Base-by-base conservation (phyloP, 805 yeast species). In the Wickerhamiella cacticola region DNA sequence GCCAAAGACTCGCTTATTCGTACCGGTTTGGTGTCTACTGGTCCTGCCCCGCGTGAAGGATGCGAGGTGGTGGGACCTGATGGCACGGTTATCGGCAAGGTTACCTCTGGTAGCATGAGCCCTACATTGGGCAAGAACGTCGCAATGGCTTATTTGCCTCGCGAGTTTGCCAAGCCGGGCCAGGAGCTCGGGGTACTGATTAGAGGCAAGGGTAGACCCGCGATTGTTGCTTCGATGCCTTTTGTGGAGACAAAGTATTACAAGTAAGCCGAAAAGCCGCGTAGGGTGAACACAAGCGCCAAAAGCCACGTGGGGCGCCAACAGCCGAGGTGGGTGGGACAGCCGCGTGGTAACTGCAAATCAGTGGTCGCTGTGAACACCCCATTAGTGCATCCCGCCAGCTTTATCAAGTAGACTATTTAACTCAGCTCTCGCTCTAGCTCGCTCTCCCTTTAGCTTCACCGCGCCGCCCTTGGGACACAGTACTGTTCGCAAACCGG, bases 1-100 rank as follows among this genome's bases (percentile, higher is more conserved):
- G 79, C 83, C 54, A 84, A 86, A 62, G 63, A 71, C 2, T 60
- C 68, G 25, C 70, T 72, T 48, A 71, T 76, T 45, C 78, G 98
- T 59, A 82, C 86, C 12, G 97, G 96, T 2, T 62, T 73, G 36
- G 63, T 66, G 10, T 76, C 80, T 6, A 73, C 72, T 54, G 96
- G 97, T 1, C 96, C 97, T 9, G 86, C 98, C 1, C 96, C 97
- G 26, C 78, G 98, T 65, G 81, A 80, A 22, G 86, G 83, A 8
- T 70, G 76, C 55, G 76, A 76, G 56, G 74, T 89, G 12, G 80
- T 72, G 54, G 76, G 73, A 23, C 79, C 79, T 19, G 67, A 70
- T 25, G 69, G 70, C 29, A 68, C 68, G 51, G 69, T 78, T 61
- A 72, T 80, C 41, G 73, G 82, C 61, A 70, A 74, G 18, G 63